Base-by-base conservation (phyloP, 2,329 filamentous ascomycete genomes). In the Trichoderma lentiforme region DNA sequence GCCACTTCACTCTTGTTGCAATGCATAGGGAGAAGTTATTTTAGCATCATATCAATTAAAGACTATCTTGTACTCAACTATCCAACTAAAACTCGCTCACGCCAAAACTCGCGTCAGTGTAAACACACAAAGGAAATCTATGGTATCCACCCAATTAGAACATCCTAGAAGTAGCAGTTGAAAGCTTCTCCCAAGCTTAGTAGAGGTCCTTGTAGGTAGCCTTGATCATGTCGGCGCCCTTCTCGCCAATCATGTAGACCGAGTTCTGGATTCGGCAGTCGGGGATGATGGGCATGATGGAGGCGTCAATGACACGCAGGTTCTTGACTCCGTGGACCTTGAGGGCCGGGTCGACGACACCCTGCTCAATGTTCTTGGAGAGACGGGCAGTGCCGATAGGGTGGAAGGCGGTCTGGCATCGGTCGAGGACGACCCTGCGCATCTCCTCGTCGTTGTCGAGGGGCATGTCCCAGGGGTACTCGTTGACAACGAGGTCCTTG, bases 401-500 rank as follows among this genome's bases (percentile, higher is more conserved):
- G 74, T 89, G 86, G 80, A 88, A 90, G 0, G 83, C 84, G 3
- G 88, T 90, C 80, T 90, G 87, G 34, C 80, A 86, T n/a, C 88
- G 82, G 70, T 90, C 88, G 8, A 90, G 78, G 14, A 90, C 85
- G 51, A 83, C 80, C 64, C 83, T 82, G 56, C 86, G 84, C 88
- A 91, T 90, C 2, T 81, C 84, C 71, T 86, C 84, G 66, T 90
- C 87, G 1, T 83, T 83, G 14, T 87, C 76, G 3, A 86, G 82
- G 0, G 88, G 88, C 86, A 91, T 89, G 0, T 83, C 79, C 87
- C 87, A 90, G 0, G 89, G 89, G 76, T 90, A 91, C 70, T 88
- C 86, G 6, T 78, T 82, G 1, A 79, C 80, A 11, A 89, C 80
- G 62, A 88, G 82, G 65, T 88, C 86, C 77, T 83, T 88, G 79